A percentile compares a stretch with the other conserved stretches of the same genome.
phyloP scores from a whole-genome alignment of 2,329 filamentous ascomycete species.

The Pyrenophora seminiperda region DNA sequence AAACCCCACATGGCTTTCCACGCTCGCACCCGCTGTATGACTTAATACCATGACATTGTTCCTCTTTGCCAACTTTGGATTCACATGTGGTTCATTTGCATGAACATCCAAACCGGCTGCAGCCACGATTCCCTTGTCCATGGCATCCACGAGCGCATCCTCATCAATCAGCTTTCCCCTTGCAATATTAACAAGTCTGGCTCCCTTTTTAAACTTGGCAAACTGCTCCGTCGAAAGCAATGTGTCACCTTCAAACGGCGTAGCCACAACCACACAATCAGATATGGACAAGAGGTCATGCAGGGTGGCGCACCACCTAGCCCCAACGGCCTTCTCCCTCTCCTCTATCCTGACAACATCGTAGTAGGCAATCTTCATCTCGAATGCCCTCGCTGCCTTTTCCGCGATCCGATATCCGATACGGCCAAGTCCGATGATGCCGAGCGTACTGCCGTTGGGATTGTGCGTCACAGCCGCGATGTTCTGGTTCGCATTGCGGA shows the following conservation, averaged over 20 bases:
- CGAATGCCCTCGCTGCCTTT: slow-evolving; percentile 64
- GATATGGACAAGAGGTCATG: slow-evolving; percentile 57
- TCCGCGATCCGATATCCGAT: slow-evolving; percentile 58
- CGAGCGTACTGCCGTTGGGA: slow-evolving; percentile 64
- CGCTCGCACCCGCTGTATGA: slow-evolving; percentile 70
- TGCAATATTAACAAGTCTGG: slow-evolving; percentile 69
- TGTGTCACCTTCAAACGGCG: slow-evolving; percentile 58
- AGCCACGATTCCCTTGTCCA: slow-evolving; percentile 58
- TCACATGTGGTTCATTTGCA: slow-evolving; percentile 62
- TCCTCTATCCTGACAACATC: slow-evolving; percentile 60
- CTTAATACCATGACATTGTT: slow-evolving; percentile 64
- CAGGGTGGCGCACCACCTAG: slow-evolving; percentile 59
- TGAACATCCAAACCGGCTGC: slow-evolving; percentile 69
- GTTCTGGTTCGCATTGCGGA: slow-evolving; percentile 64
- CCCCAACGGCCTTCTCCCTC: slow-evolving; percentile 57
- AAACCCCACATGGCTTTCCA: slow-evolving; percentile 69
- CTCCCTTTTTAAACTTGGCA: slow-evolving; percentile 58
- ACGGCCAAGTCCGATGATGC: slow-evolving; percentile 72
- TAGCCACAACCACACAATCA: slow-evolving; percentile 68
- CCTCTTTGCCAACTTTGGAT: slow-evolving; percentile 53
- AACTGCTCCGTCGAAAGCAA: slow-evolving; percentile 59
- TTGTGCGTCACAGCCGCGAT: slow-evolving; percentile 67
- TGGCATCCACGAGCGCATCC: slow-evolving; percentile 63
- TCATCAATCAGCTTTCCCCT: slow-evolving; percentile 69
- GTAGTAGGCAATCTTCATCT: slow-evolving; percentile 69